Conservation (phyloP, 2,329 filamentous ascomycete genomes). For the Sporothrix phasma region DNA sequence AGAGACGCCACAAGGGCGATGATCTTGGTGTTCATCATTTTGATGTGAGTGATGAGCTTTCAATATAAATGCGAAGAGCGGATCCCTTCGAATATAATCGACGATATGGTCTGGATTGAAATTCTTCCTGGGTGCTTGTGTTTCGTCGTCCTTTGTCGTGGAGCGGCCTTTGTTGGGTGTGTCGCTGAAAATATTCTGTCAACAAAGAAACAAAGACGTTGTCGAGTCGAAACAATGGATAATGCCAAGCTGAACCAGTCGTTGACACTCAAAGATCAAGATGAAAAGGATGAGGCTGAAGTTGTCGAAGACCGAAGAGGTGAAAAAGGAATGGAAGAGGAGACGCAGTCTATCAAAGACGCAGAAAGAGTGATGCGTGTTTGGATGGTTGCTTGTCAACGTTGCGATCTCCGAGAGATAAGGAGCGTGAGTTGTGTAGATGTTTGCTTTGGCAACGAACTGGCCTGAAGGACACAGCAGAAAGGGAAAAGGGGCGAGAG, state of each 20-base stretch:
- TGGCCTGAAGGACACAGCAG: constrained; percentile 7
- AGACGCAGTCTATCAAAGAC: constrained; percentile 44
- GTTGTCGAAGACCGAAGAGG: constrained; percentile 5
- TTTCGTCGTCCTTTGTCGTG: not conserved
- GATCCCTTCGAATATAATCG: not conserved
- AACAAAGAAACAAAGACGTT: not conserved
- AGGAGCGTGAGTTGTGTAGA: constrained; percentile 14
- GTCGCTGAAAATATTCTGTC: not conserved
- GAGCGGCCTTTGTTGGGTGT: not conserved
- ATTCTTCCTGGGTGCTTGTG: not conserved
- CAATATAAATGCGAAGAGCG: too few relatives aligned
- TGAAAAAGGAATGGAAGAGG: constrained; percentile 13
- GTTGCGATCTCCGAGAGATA: constrained; percentile 14
- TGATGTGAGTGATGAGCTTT: too few relatives aligned
- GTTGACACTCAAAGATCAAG: constrained; percentile 12
- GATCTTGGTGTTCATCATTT: constrained; percentile 22
- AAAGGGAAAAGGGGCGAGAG: constrained; percentile 2
- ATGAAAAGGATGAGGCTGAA: not conserved
- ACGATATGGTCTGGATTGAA: not conserved
- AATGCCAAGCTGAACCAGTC: constrained; percentile 13
- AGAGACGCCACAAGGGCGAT: constrained; percentile 34
- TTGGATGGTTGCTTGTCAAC: constrained; percentile 20
- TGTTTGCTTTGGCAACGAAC: constrained; percentile 11
- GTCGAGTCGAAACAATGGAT: constrained; percentile 3
- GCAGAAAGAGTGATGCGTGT: constrained; percentile 33